Base-by-base conservation (phyloP, 805 yeast species). In the Wickerhamomyces xylosicus region DNA sequence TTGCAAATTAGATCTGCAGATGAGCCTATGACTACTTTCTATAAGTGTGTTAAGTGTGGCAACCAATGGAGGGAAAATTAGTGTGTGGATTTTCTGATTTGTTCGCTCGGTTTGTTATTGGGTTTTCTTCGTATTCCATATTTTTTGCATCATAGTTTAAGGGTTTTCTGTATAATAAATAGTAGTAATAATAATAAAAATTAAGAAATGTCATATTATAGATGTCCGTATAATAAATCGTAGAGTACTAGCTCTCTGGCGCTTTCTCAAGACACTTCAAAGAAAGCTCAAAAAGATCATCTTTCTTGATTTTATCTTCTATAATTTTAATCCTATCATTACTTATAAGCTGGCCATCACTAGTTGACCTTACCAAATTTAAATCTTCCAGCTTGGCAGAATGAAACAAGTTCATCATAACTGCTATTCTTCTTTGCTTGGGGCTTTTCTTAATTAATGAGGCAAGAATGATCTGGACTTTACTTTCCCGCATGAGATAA, bases 1-100 rank as follows among this genome's bases (percentile, higher is more conserved):
- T 67, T 92, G 43, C 98, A 92, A 61, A 92, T 92, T 54, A 72
- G 98, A 62, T 84, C 95, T 45, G 98, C 98, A 2, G 98, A 92
- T 71, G 98, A 92, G 66, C 98, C 98, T 19, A 92, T 92, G 97
- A 92, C 98, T 1, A 90, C 97, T 2, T 92, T 92, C 59, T 90
- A 85, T 61, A 87, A 90, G 61, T 92, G 98, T 66, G 87, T 87
- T 29, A 80, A 77, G 46, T 92, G 98, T 67, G 85, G 85, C 37
- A 74, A 86, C 56, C 94, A 90, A 62, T 92, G 98, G 98, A 82
- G 95, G 63, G 98, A 92, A 53, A 92, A 92, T 54, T 92, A 56
- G 34, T 22, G 7, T 34, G n/a, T n/a, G n/a, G n/a, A n/a, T n/a
- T n/a, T 17, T 22, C 15, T 36, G 28, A 17, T 17, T n/a, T 37